phyloP scores from a whole-genome alignment of 208 protist genomes.

The Acanthamoeba divionensis region DNA sequence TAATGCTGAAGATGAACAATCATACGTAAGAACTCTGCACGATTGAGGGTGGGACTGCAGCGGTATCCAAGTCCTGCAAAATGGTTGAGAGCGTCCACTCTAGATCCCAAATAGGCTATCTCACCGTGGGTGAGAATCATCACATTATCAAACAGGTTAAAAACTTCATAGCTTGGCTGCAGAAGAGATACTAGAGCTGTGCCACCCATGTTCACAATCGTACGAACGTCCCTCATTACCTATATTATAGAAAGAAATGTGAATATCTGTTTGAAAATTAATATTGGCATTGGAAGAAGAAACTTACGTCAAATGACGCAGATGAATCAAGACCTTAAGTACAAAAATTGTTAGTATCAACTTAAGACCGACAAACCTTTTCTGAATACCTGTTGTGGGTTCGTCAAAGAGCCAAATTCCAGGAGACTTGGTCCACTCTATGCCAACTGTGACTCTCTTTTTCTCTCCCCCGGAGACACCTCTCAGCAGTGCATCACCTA shows the following conservation, averaged over 20 bases:
- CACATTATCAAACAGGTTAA: conserved; percentile 54
- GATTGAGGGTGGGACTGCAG: conserved; percentile 55
- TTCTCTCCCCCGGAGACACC: conserved; percentile 56
- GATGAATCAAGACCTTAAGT: neutral
- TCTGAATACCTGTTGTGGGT: neutral
- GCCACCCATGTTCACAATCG: neutral
- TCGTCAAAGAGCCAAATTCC: conserved; percentile 46
- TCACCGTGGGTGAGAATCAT: conserved; percentile 56
- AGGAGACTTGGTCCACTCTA: conserved; percentile 26
- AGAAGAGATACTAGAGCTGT: conserved; percentile 1
- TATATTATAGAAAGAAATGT: neutral
- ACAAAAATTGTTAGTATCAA: too few relatives aligned
- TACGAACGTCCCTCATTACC: conserved; percentile 1
- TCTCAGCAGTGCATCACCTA: conserved; percentile 19
- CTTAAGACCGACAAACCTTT: too few relatives aligned
- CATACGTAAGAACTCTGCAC: conserved; percentile 65
- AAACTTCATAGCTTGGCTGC: conserved; percentile 40
- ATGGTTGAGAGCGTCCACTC: conserved; percentile 14
- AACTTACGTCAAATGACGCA: conserved; percentile 13
- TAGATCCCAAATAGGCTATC: conserved; percentile 55
- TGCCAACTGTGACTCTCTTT: conserved; percentile 45
- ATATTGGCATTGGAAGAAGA: neutral
- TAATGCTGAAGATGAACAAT: neutral
- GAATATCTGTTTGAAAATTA: neutral
- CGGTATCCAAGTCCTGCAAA: conserved; percentile 52